Conservation (phyloP, 176 grass and related monocot species). For the Oryza coarctata region DNA sequence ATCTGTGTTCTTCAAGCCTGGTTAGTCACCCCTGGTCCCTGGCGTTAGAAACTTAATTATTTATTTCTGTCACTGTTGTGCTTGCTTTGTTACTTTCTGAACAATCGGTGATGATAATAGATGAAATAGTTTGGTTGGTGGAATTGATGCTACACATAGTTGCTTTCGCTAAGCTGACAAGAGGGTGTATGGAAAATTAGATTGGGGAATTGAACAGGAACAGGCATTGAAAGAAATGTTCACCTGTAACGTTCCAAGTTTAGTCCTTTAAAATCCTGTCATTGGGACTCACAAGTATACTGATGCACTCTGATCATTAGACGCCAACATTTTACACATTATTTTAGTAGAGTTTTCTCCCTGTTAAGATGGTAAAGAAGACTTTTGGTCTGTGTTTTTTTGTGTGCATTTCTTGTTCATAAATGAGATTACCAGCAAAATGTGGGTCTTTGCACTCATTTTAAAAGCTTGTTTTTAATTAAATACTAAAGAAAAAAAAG, state of each 20-base stretch:
- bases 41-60: neutral
- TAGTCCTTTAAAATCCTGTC: neutral
- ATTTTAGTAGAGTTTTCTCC: neutral
- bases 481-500: neutral
- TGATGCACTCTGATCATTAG: neutral
- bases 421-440: neutral
- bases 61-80: neutral
- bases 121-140: neutral
- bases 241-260: neutral
- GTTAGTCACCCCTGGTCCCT: constrained; percentile 35
- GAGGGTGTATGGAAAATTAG: neutral
- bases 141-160: neutral
- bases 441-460: neutral
- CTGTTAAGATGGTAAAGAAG: neutral
- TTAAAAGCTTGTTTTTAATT: neutral
- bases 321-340: neutral
- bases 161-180: neutral
- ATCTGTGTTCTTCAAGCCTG: constrained; percentile 96
- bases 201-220: neutral
- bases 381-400: neutral
- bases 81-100: neutral
- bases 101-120: neutral
- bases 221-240: neutral
- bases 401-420: neutral
- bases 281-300: neutral